Evolutionary conservation across 805 yeast species (phyloP).

Genomic region (Debaryomyces tyrocola): DNA sequence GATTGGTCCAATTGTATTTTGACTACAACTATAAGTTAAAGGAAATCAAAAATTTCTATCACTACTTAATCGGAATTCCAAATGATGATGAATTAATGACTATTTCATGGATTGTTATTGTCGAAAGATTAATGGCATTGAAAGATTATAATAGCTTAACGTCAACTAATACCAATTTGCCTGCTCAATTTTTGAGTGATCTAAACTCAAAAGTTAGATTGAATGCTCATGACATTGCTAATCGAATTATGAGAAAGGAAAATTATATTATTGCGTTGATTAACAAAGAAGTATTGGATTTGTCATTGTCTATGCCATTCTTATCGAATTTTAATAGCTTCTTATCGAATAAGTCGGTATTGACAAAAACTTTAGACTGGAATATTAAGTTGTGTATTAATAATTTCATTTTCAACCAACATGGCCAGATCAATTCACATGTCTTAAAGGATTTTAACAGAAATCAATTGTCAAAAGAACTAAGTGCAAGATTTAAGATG

Average conservation of each 20-base stretch:
- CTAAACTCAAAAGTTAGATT: constrained; percentile 70
- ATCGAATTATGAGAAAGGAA: constrained; percentile 92
- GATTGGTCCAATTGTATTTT: constrained; percentile 54
- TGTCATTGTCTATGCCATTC: constrained; percentile 42
- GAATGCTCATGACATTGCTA: constrained; percentile 93
- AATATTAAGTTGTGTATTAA: constrained; percentile 83
- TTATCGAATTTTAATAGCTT: constrained; percentile 7
- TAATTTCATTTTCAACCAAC: constrained; percentile 79
- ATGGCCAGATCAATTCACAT: constrained; percentile 75
- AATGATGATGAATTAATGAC: constrained; percentile 84
- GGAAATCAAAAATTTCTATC: constrained; percentile 78
- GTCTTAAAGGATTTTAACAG: constrained; percentile 73
- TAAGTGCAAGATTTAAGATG: constrained; percentile 75
- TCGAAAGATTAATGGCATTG: constrained; percentile 68
- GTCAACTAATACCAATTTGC: constrained; percentile 29
- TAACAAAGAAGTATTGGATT: constrained; percentile 71
- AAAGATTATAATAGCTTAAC: constrained; percentile 79
- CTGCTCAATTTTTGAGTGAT: constrained; percentile 42
- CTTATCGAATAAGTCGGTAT: constrained; percentile 32
- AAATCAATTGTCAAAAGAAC: constrained; percentile 62
- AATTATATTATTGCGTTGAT: constrained; percentile 89
- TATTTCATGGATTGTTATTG: constrained; percentile 87
- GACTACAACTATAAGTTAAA: constrained; percentile 61
- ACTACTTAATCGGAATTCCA: constrained; percentile 63
- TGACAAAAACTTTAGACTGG: constrained; percentile 94